These are phyloP conservation scores for Malus hybrid DNA, from an alignment of 331 rosid genomes.

Conservation along the genomic window DNA sequence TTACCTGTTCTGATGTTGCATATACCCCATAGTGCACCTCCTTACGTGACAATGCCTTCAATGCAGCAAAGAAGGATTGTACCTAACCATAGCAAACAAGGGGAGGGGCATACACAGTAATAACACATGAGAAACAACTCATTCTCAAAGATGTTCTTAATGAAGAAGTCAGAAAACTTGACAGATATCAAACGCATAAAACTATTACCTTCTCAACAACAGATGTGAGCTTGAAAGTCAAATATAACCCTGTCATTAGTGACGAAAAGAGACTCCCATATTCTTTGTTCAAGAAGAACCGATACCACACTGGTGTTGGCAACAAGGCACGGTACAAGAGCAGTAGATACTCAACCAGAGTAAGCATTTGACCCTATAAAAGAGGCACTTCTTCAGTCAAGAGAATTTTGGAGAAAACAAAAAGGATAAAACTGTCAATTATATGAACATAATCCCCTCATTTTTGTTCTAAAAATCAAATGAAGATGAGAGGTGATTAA, in stretches of 20 bases:
- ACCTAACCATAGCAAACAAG: conserved; percentile 44
- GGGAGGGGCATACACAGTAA: not conserved
- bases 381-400: conserved; percentile 19
- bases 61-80: conserved; percentile 81
- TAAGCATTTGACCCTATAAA: conserved; percentile 89
- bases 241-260: conserved; percentile 85
- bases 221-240: conserved; percentile 92
- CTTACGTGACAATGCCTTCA: conserved; percentile 86
- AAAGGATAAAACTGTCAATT: not conserved
- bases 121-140: conserved; percentile 7
- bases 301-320: conserved; percentile 98
- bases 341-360: conserved; percentile 78
- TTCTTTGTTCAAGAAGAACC: conserved; percentile 95
- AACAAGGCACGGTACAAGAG: conserved; percentile 88
- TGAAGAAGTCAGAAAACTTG: not conserved
- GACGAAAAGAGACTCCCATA: conserved; percentile 96
- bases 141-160: not conserved
- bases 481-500: not conserved
- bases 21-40: conserved; percentile 97
- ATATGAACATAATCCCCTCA: not conserved
- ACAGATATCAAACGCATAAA: not conserved
- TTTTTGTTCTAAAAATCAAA: not conserved
- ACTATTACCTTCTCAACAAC: conserved; percentile 82
- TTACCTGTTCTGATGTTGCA: conserved; percentile 97
- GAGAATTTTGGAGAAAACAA: not conserved